phyloP scores from a whole-genome alignment of 2,329 filamentous ascomycete genomes.

The Kalmusia sp. region DNA sequence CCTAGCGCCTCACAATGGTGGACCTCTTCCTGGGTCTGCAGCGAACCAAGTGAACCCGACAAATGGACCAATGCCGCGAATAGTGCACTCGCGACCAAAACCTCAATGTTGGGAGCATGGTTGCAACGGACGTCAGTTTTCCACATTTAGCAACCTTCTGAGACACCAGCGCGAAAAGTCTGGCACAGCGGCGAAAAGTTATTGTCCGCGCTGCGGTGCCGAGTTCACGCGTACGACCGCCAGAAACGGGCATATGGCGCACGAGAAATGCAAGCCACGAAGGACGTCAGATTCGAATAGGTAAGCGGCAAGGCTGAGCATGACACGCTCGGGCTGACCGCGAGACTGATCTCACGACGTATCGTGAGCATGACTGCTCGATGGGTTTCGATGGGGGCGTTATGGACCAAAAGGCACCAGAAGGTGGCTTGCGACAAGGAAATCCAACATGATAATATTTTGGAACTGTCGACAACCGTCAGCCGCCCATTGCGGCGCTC shows the following conservation, averaged over 20 bases:
- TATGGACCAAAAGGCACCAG: slow-evolving; percentile 5
- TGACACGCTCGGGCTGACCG: slow-evolving; percentile 23
- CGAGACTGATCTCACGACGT: slow-evolving; percentile 14
- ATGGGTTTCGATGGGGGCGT: slow-evolving; percentile 10
- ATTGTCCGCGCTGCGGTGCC: slow-evolving; percentile 88
- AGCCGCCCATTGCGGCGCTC: not conserved
- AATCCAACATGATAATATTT: not conserved
- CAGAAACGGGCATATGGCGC: slow-evolving; percentile 82
- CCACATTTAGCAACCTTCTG: slow-evolving; percentile 92
- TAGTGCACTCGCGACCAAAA: slow-evolving; percentile 82
- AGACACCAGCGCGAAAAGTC: slow-evolving; percentile 95
- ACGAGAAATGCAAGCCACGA: slow-evolving; percentile 91
- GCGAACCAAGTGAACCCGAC: slow-evolving; percentile 34
- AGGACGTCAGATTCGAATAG: slow-evolving; percentile 52
- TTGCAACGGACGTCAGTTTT: slow-evolving; percentile 94
- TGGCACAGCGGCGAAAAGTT: slow-evolving; percentile 85
- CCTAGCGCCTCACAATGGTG: slow-evolving; percentile 25
- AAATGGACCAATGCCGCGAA: slow-evolving; percentile 54
- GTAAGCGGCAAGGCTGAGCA: slow-evolving; percentile 32
- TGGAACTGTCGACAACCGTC: not conserved
- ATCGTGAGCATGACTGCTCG: slow-evolving; percentile 14
- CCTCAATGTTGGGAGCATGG: slow-evolving; percentile 97
- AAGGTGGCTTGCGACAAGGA: slow-evolving; percentile 1
- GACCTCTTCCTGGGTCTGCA: slow-evolving; percentile 31
- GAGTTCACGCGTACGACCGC: slow-evolving; percentile 91